Conservation (phyloP, 768 basidiomycete genomes). For the Xerocomus spinulosus region DNA sequence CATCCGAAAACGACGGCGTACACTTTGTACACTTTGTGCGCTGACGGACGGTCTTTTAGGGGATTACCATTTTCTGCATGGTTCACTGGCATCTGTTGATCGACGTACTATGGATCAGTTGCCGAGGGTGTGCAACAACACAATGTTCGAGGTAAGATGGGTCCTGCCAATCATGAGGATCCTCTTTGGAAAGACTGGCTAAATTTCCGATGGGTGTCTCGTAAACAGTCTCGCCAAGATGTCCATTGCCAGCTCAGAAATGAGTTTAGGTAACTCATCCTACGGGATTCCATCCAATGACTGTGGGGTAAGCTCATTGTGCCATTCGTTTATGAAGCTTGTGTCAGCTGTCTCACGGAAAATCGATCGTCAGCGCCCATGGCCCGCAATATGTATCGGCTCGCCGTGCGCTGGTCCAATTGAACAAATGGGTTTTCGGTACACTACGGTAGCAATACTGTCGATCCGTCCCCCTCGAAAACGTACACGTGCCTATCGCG, state of each 20-base stretch:
- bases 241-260: not conserved
- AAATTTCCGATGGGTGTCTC: not conserved
- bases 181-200: not conserved
- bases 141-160: not conserved
- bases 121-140: no score
- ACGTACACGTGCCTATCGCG: not conserved
- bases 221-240: slow-evolving; percentile 1
- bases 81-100: slow-evolving; percentile 16
- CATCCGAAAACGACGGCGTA: slow-evolving; percentile 1
- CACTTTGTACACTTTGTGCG: not conserved
- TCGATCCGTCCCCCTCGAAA: not conserved
- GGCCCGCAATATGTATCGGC: not conserved
- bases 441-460: not conserved
- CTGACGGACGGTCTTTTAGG: not conserved
- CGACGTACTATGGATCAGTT: slow-evolving; percentile 10
- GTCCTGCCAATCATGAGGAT: not conserved
- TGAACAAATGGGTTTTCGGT: not conserved
- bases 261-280: slow-evolving; percentile 2
- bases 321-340: slow-evolving; percentile 9
- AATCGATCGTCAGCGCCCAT: not conserved
- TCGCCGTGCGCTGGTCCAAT: not conserved
- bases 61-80: not conserved
- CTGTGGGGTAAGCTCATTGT: slow-evolving; percentile 23
- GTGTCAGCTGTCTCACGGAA: not conserved
- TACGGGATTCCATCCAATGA: slow-evolving; percentile 4